Base-by-base conservation (phyloP, 108 stramenopile genomes). In the Nitzschia palea region DNA sequence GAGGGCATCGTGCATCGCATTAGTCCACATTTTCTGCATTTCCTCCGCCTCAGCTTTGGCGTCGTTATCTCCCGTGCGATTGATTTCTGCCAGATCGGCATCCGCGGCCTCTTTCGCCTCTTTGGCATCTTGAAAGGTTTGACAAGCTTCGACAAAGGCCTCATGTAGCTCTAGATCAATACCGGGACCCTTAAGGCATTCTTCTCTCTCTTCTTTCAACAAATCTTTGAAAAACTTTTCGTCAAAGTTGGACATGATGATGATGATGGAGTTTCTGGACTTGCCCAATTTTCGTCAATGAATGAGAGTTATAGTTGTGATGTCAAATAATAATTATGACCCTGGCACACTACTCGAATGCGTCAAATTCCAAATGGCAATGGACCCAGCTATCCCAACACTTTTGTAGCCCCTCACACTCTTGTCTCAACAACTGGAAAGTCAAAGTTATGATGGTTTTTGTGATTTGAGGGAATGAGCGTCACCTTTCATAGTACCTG, bases 221-320 rank as follows among this genome's bases (percentile, higher is more conserved):
- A 76, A 36, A 26, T 68, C 67, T 34, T 68, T 68, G 67, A 76
- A 76, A 34, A 76, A 76, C n/a, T 20, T 36, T 56, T 60, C 67
- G 54, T 76, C 74, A 63, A 76, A 76, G 47, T 76, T 76, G 32
- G 74, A 76, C 74, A 76, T 76, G 44, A 4, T 59, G 48, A 8
- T 43, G 52, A 27, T 30, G 47, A 20, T 40, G 37, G 37, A 40
- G n/a, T n/a, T n/a, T n/a, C n/a, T n/a, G n/a, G n/a, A n/a, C n/a
- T n/a, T n/a, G n/a, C n/a, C n/a, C n/a, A n/a, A n/a, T n/a, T n/a
- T n/a, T n/a, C n/a, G n/a, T n/a, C n/a, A n/a, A n/a, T n/a, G n/a
- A n/a, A n/a, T n/a, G n/a, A n/a, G n/a, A n/a, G n/a, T n/a, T n/a
- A n/a, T n/a, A n/a, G n/a, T n/a, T n/a, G n/a, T n/a, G n/a, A n/a